A percentile compares a stretch with the other conserved stretches of the same genome.
These are phyloP conservation scores for Sporothrix mexicana DNA, from an alignment of 2,329 filamentous ascomycete genomes.

Conservation along the genomic window DNA sequence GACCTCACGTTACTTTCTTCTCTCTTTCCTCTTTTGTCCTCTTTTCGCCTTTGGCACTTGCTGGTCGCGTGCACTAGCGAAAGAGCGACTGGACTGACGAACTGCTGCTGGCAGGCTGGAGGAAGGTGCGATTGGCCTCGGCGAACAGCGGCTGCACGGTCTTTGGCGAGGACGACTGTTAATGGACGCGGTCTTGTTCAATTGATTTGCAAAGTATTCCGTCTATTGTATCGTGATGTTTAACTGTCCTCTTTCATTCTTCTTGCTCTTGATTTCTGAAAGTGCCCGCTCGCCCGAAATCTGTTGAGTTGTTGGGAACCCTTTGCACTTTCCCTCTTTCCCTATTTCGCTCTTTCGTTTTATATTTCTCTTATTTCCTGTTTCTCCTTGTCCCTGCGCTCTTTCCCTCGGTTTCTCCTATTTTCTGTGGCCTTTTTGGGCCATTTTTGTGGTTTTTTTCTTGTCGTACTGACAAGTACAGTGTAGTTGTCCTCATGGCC, in stretches of 20 bases:
- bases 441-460: constrained; percentile 21
- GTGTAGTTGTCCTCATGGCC: constrained; percentile 40
- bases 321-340: background rate
- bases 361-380: constrained; percentile 22
- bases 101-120: background rate
- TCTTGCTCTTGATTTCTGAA: background rate
- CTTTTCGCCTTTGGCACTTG: background rate
- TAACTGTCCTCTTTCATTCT: background rate
- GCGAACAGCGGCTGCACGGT: constrained; percentile 15
- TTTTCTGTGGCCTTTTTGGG: background rate
- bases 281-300: constrained; percentile 21
- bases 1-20: background rate
- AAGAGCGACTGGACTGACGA: constrained; percentile 6
- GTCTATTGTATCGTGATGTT: background rate
- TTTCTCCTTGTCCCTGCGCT: constrained; percentile 4
- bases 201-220: background rate
- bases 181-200: background rate
- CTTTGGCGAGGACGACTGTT: background rate
- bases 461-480: constrained; percentile 40
- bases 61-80: constrained; percentile 32
- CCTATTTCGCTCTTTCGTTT: background rate
- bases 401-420: constrained; percentile 29
- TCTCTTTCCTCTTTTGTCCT: background rate
- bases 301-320: constrained; percentile 14
- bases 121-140: constrained; percentile 17